Percentiles rank a stretch among this genome's conserved stretches.
Evolutionary conservation across 139 green algal species (phyloP).

Genomic region (Chlamydomonas asymmetrica): DNA sequence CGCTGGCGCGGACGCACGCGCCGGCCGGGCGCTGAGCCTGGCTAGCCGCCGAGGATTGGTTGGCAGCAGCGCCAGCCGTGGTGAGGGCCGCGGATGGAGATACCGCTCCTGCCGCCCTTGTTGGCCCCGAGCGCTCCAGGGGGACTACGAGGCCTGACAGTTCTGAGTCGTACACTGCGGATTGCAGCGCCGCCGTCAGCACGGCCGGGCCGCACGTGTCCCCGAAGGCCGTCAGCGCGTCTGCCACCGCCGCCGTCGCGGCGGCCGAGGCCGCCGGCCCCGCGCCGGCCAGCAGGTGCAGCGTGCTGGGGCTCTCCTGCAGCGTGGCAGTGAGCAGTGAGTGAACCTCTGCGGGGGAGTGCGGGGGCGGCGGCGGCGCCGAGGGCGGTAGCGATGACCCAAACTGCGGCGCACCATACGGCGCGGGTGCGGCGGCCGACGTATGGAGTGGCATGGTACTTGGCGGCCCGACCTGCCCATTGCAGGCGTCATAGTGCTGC

Average conservation of each 20-base stretch:
- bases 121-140: no score
- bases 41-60: no score
- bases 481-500: no score
- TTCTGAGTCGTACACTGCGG: no score
- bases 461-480: no score
- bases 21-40: no score
- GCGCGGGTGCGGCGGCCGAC: neutral
- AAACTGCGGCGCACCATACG: neutral
- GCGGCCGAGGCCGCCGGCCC: neutral
- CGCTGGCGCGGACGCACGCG: no score
- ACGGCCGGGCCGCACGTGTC: slow-evolving; percentile 7
- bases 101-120: no score
- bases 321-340: neutral
- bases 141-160: no score
- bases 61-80: no score
- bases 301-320: neutral
- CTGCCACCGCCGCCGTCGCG: neutral
- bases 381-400: neutral
- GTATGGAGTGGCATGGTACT: no score
- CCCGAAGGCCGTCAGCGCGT: slow-evolving; percentile 13
- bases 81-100: no score
- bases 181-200: slow-evolving; percentile 10
- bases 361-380: neutral
- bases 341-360: neutral
- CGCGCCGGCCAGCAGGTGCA: neutral